Evolutionary conservation across 1,284 basidiomycete species (phyloP).

Genomic region (Apiotrichum porosum): DNA sequence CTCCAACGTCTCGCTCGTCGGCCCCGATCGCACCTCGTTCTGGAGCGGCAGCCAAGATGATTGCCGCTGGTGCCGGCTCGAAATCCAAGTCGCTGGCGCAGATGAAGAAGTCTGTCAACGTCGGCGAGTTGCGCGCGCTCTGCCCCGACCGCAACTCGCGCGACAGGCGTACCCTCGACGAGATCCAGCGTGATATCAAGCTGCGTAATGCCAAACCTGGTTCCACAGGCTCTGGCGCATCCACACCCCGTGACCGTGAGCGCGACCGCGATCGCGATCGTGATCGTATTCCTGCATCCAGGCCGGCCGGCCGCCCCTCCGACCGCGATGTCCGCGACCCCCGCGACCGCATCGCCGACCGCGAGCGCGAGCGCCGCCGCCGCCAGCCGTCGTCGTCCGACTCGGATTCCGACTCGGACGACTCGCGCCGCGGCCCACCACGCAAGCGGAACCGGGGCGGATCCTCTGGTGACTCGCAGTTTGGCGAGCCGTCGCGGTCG

Average conservation of each 20-base stretch:
- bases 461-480: neutral
- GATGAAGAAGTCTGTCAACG: constrained; percentile 19
- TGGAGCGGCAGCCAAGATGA: neutral
- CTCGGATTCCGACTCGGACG: constrained; percentile 8
- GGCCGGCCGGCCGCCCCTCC: too few relatives aligned
- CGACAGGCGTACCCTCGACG: constrained; percentile 37
- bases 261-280: constrained; percentile 1
- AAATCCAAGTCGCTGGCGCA: constrained; percentile 6
- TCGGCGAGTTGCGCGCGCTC: constrained; percentile 25
- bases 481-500: constrained; percentile 4
- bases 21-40: neutral
- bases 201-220: too few relatives aligned
- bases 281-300: neutral
- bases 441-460: constrained; percentile 5
- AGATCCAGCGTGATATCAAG: constrained; percentile 37
- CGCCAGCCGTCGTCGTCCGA: constrained; percentile 2
- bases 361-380: neutral
- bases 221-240: neutral
- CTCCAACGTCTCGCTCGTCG: neutral
- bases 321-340: neutral
- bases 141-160: constrained; percentile 36
- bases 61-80: neutral
- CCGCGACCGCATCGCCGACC: constrained; percentile 1
- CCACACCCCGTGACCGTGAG: neutral
- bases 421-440: constrained; percentile 7